Conservation (phyloP, 768 basidiomycete species). For the Psilocybe cubensis region DNA sequence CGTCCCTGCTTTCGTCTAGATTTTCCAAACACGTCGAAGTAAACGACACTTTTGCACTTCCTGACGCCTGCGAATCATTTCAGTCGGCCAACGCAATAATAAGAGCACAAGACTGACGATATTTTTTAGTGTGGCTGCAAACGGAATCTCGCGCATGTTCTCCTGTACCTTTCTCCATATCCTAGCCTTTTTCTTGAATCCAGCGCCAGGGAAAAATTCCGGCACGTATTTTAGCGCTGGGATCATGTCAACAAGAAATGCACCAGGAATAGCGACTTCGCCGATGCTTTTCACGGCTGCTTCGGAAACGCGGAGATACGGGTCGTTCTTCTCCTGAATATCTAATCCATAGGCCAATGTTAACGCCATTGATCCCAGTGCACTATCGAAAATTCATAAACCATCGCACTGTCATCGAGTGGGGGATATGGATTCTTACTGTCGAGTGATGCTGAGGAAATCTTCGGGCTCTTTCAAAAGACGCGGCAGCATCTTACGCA, state of each 20-base stretch:
- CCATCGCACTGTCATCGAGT: neutral
- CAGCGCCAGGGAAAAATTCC: conserved; percentile 60
- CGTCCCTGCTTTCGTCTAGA: conserved; percentile 21
- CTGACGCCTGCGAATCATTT: conserved; percentile 17
- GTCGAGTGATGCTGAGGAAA: conserved; percentile 35
- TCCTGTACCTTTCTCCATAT: conserved; percentile 43
- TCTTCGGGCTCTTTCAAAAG: conserved; percentile 38
- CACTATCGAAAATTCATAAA: conserved; percentile 25
- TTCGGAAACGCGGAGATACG: conserved; percentile 45
- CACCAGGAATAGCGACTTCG: conserved; percentile 41
- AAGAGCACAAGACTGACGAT: conserved; percentile 24
- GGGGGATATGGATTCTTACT: conserved; percentile 32
- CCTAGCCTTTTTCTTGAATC: conserved; percentile 55
- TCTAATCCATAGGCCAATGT: conserved; percentile 51
- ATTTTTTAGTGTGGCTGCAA: conserved; percentile 24
- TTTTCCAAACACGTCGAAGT: conserved; percentile 24
- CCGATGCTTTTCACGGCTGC: conserved; percentile 36
- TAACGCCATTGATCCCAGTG: conserved; percentile 43
- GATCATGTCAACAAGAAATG: conserved; percentile 48
- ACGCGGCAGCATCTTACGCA: conserved; percentile 33
- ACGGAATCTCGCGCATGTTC: conserved; percentile 42
- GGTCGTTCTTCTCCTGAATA: conserved; percentile 41
- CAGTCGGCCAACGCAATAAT: neutral
- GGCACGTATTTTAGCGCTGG: conserved; percentile 50
- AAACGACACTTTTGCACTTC: conserved; percentile 26